These are phyloP conservation scores for Wallacemonas collosoma DNA, from an alignment of 208 protist species.

Conservation along the genomic window DNA sequence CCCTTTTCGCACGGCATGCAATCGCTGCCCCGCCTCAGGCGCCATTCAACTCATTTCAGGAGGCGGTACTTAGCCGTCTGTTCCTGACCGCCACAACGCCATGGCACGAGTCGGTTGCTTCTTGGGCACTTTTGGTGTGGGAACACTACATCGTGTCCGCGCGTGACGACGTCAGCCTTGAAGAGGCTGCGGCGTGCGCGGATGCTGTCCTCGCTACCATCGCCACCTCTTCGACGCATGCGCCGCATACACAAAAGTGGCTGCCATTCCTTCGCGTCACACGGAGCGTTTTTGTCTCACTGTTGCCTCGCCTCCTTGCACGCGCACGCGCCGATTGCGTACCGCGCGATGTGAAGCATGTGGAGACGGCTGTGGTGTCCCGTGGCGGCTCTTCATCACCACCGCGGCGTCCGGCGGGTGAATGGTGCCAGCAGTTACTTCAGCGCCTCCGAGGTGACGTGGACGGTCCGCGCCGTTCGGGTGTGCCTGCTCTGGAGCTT, in stretches of 20 bases:
- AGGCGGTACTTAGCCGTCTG: neutral
- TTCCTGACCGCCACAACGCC: neutral
- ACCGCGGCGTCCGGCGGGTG: constrained; percentile 1
- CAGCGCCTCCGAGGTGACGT: neutral
- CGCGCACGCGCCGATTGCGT: neutral
- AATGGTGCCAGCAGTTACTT: constrained; percentile 10
- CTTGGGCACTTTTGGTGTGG: constrained; percentile 1
- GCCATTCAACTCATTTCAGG: too few species aligned
- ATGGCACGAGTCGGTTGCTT: neutral
- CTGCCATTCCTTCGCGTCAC: neutral
- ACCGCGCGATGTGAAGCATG: neutral
- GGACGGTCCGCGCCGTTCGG: neutral
- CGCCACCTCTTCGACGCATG: neutral
- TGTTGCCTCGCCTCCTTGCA: constrained; percentile 7
- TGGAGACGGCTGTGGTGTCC: neutral
- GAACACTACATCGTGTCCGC: neutral
- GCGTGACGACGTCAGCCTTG: neutral
- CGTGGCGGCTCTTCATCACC: too few species aligned
- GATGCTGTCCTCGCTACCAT: neutral
- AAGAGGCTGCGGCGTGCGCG: neutral
- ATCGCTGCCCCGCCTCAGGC: neutral
- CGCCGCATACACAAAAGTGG: neutral
- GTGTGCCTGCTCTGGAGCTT: neutral
- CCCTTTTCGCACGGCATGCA: neutral
- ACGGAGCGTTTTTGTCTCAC: neutral